Base-by-base conservation (phyloP, 306 rosid species). In the Medicago ruthenica region DNA sequence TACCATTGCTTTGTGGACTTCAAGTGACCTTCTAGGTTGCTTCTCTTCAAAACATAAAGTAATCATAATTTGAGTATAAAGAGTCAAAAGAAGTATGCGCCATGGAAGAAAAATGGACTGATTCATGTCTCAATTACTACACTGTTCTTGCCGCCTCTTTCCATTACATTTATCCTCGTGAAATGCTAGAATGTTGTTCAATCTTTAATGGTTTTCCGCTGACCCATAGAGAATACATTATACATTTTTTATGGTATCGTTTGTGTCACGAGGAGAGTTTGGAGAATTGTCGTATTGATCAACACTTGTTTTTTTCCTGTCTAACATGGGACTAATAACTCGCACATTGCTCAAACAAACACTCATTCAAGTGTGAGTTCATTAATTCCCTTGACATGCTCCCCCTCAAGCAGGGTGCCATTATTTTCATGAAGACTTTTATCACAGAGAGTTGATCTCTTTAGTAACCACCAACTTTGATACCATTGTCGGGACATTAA, bases 1-100 rank as follows among this genome's bases (percentile, higher is more conserved):
- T 47, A 47, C 4, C 44, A 48, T 8, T 72, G 65, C 18, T 55
- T 77, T 41, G 79, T 41, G 67, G 76, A 68, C 58, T 60, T 17
- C 40, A 36, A 71, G 71, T 59, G 40, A 59, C 17, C 66, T 50
- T 73, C 82, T 6, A 47, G 82, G 83, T 80, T 65, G 87, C 75
- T 86, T 86, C 83, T 67, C 76, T 47, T 16, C 0, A 64, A 73
- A 77, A 41, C 47, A 8, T 74, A 20, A 74, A 66, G 81, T 76
- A 81, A 81, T 83, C 2, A 83, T 73, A 15, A 70, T 67, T 60
- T 11, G 64, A 67, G 58, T 0, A 1, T 47, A 42, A 18, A 68
- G 80, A 61, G 89, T 86, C 89, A 86, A 86, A 81, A 81, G 82
- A 67, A 71, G 75, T 31, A 67, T 83, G 89, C 84, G 75, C 36